These are phyloP conservation scores for Herpetomonas muscarum DNA, from an alignment of 208 protist genomes.

Conservation along the genomic window DNA sequence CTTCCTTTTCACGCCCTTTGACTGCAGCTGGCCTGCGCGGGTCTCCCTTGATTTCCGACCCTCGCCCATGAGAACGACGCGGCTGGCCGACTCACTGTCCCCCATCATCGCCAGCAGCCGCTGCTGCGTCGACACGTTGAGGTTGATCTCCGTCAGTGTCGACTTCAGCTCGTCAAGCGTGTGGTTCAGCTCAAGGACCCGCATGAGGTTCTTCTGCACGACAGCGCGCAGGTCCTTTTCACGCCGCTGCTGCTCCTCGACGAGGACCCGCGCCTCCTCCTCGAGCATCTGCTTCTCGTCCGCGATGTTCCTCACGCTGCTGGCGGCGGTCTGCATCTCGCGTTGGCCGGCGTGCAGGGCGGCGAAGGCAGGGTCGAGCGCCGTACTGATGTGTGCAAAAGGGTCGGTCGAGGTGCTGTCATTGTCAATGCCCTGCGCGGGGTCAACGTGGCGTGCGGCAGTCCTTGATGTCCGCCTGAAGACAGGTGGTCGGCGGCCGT, in stretches of 20 bases:
- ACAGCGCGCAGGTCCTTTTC: constrained; percentile 25
- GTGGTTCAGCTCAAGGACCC: constrained; percentile 26
- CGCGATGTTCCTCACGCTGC: constrained; percentile 20
- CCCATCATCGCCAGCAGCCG: constrained; percentile 33
- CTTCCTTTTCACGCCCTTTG: constrained; percentile 4
- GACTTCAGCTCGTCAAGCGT: constrained; percentile 50
- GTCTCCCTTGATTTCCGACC: not conserved
- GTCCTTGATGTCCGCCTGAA: too few species aligned
- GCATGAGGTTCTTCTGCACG: constrained; percentile 36
- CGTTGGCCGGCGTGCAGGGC: constrained; percentile 8
- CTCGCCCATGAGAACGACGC: constrained; percentile 29
- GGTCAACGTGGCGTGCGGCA: too few species aligned
- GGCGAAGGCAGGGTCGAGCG: too few species aligned
- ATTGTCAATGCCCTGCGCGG: too few species aligned
- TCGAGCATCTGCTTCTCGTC: constrained; percentile 19
- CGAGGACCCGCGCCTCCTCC: constrained; percentile 18
- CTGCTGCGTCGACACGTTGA: constrained; percentile 43
- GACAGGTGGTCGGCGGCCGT: too few species aligned
- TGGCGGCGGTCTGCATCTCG: constrained; percentile 16
- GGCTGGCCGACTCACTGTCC: constrained; percentile 14
- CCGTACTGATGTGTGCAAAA: too few species aligned
- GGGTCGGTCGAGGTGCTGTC: too few species aligned
- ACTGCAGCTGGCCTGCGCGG: not conserved
- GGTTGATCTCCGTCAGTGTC: constrained; percentile 57
- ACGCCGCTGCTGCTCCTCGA: constrained; percentile 14